phyloP scores from a whole-genome alignment of 2,329 filamentous ascomycete species.

The Pezicula carpinea region DNA sequence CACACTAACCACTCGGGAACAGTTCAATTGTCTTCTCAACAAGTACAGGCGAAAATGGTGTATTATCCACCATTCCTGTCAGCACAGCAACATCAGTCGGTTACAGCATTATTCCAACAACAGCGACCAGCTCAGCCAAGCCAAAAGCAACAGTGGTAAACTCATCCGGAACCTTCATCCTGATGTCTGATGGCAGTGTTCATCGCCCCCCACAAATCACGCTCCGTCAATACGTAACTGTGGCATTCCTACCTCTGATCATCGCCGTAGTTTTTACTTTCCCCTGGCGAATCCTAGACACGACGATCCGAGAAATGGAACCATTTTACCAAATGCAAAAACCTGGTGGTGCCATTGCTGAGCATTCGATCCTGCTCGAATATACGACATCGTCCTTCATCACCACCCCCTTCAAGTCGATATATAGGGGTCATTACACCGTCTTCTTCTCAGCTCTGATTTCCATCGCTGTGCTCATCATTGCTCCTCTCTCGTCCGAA shows the following conservation, averaged over 20 bases:
- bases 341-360: constrained; percentile 32
- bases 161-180: constrained; percentile 11
- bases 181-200: constrained; percentile 6
- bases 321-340: constrained; percentile 36
- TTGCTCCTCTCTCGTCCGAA: constrained; percentile 15
- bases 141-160: constrained; percentile 13
- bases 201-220: constrained; percentile 18
- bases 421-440: constrained; percentile 10
- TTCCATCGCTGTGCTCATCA: constrained; percentile 8
- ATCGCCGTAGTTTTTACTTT: constrained; percentile 35
- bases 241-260: constrained; percentile 38
- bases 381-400: constrained; percentile 11
- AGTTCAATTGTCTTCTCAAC: neutral
- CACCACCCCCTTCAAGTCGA: constrained; percentile 11
- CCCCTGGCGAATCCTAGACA: constrained; percentile 35
- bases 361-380: constrained; percentile 29
- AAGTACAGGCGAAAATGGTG: neutral
- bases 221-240: constrained; percentile 32
- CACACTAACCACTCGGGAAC: neutral
- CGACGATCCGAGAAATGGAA: constrained; percentile 34
- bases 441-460: constrained; percentile 14
- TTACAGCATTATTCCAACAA: neutral
- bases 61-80: constrained; percentile 7
- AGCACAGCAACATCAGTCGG: constrained; percentile 7
- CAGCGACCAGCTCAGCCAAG: neutral